phyloP scores from a whole-genome alignment of 352 stramenopile species.

The Phytophthora nicotianae region DNA sequence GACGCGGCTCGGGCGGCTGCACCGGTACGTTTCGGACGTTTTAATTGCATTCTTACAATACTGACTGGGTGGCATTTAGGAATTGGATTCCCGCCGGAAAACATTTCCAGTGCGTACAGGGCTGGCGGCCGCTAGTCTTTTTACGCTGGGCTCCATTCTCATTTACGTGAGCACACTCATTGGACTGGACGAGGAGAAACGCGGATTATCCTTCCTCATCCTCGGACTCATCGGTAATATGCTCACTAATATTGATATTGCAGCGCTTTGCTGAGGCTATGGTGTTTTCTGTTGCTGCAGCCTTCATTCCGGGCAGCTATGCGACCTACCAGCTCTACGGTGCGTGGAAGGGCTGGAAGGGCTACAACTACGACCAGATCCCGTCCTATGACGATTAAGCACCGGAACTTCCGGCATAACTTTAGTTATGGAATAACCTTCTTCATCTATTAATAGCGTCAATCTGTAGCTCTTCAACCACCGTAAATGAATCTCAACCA shows the following conservation, averaged over 20 bases:
- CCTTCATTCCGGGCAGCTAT: conserved; percentile 86
- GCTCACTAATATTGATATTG: neutral
- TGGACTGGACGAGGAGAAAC: conserved; percentile 74
- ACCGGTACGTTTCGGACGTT: conserved; percentile 22
- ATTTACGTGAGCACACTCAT: conserved; percentile 81
- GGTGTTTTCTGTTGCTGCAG: conserved; percentile 30
- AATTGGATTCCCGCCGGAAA: conserved; percentile 48
- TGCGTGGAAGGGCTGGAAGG: conserved; percentile 83
- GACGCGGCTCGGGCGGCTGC: conserved; percentile 31
- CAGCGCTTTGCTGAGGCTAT: neutral
- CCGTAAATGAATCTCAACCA: conserved; percentile 11
- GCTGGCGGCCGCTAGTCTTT: conserved; percentile 71
- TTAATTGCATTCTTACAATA: neutral
- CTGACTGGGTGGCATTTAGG: conserved; percentile 15
- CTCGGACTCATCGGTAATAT: conserved; percentile 76
- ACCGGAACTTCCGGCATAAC: neutral
- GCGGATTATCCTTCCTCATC: conserved; percentile 78
- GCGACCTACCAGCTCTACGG: conserved; percentile 81
- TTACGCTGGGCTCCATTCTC: conserved; percentile 69
- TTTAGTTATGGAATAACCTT: neutral
- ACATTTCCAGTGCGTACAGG: conserved; percentile 79
- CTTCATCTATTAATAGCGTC: neutral
- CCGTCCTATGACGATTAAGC: conserved; percentile 83
- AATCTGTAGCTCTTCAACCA: conserved; percentile 7
- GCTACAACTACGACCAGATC: conserved; percentile 85